Evolutionary conservation across 2,329 filamentous ascomycete species (phyloP), one percentile per base, ranked within the genome.

Genomic region (Apiospora arundinis): DNA sequence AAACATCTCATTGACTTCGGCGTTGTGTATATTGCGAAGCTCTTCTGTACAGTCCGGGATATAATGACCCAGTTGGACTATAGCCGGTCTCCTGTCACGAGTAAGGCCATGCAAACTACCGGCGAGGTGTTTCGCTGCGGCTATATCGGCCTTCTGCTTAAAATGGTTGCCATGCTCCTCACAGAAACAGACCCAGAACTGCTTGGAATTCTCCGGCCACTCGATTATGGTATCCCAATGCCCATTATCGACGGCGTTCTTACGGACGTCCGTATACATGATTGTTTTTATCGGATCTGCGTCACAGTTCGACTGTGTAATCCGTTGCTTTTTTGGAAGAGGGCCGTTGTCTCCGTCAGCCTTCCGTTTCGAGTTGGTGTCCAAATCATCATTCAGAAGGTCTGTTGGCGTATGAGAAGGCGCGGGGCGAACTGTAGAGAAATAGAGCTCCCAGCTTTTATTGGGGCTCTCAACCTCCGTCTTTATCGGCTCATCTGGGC

Each of bases 161-260:
- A 85, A 84, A 32, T 82, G 81, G 9, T 82, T 75, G 0, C 72
- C 69, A 23, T 84, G 82, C 68, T 82, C 77, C 45, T 83, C 80
- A 74, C 83, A 84, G 69, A 79, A 81, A 2, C 83, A 70, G 7
- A 84, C 82, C 69, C 82, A 84, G 74, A 77, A 84, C 5, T 77
- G 70, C 0, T 73, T 71, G 8, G 75, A 78, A 14, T 70, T 70
- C 0, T 28, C 5, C 1, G 80, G 79, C 70, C 76, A 81, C 71
- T 82, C 75, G 7, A 79, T 74, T 12, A 72, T 72, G 7, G 77
- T 74, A 70, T 82, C 80, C 68, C 71, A 70, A 12, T 69, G 23
- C 21, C 48, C 44, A 18, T 49, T 8, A n/a, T 40, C 28, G 56
- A 63, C 7, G 9, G 56, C 56, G 56, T 63, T 63, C 32, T 63